phyloP scores from a whole-genome alignment of 1,139 yeast genomes.

The Candida neerlandica region DNA sequence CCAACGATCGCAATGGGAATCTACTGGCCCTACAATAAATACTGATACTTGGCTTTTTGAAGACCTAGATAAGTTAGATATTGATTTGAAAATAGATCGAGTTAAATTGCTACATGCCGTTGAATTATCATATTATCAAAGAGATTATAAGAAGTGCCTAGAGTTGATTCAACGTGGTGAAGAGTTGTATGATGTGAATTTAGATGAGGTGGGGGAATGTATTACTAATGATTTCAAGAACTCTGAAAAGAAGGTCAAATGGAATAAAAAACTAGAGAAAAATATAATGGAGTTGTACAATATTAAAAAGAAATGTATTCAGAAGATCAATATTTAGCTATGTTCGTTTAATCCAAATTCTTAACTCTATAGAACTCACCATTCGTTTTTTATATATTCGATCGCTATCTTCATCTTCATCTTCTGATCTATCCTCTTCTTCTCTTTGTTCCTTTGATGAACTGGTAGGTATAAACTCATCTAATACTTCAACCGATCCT shows the following conservation, averaged over 20 bases:
- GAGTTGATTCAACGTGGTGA: slow-evolving; percentile 24
- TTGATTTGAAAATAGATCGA: slow-evolving; percentile 35
- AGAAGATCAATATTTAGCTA: slow-evolving; percentile 15
- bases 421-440: slow-evolving; percentile 5
- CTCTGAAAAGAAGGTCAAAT: slow-evolving; percentile 27
- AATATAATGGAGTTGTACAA: slow-evolving; percentile 49
- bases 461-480: slow-evolving; percentile 45
- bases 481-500: slow-evolving; percentile 62
- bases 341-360: slow-evolving; percentile 44
- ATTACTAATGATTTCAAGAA: slow-evolving; percentile 27
- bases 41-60: slow-evolving; percentile 48
- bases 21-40: slow-evolving; percentile 54
- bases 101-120: slow-evolving; percentile 42
- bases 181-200: slow-evolving; percentile 30
- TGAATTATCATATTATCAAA: slow-evolving; percentile 53
- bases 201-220: slow-evolving; percentile 28
- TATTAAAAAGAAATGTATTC: slow-evolving; percentile 42
- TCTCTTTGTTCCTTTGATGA: slow-evolving; percentile 8
- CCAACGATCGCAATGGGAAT: slow-evolving; percentile 48
- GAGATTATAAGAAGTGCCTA: slow-evolving; percentile 49
- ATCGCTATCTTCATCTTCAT: slow-evolving; percentile 38
- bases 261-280: slow-evolving; percentile 37
- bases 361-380: slow-evolving; percentile 61
- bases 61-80: slow-evolving; percentile 24
- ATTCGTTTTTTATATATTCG: slow-evolving; percentile 49